A percentile compares a stretch with the other conserved stretches of the same genome.
phyloP scores from a whole-genome alignment of 768 basidiomycete genomes.

The Pseudohyphozyma bogoriensis region DNA sequence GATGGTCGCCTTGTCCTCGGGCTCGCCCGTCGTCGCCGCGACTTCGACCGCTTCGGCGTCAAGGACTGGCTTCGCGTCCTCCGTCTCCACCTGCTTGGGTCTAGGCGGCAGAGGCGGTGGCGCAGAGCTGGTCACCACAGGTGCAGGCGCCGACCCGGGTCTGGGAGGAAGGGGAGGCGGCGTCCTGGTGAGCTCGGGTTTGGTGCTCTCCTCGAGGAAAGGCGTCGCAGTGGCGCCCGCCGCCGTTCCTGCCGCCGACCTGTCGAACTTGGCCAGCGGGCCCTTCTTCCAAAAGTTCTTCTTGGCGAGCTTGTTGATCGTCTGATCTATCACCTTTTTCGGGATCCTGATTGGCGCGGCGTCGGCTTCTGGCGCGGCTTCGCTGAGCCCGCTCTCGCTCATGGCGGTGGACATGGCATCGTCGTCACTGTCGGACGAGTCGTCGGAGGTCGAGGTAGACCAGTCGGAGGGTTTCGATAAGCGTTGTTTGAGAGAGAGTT shows the following conservation, averaged over 20 bases:
- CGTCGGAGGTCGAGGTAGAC: background rate
- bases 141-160: conserved; percentile 1
- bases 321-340: background rate
- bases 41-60: conserved; percentile 3
- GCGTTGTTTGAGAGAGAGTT: conserved; percentile 4
- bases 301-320: background rate
- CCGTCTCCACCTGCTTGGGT: too few relatives aligned
- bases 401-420: background rate
- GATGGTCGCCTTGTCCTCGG: background rate
- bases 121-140: background rate
- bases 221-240: background rate
- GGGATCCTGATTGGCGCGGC: background rate
- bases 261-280: background rate
- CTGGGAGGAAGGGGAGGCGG: background rate
- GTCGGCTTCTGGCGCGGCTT: conserved; percentile 10
- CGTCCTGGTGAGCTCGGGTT: background rate
- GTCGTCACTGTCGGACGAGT: background rate
- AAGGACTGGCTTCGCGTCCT: too few relatives aligned
- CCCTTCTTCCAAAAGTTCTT: background rate
- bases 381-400: background rate
- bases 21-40: background rate
- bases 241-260: background rate
- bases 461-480: background rate
- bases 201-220: too few relatives aligned
- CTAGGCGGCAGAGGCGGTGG: background rate